These are phyloP conservation scores for Moniliophthora roreri DNA, from an alignment of 1,284 basidiomycete genomes.

Conservation along the genomic window DNA sequence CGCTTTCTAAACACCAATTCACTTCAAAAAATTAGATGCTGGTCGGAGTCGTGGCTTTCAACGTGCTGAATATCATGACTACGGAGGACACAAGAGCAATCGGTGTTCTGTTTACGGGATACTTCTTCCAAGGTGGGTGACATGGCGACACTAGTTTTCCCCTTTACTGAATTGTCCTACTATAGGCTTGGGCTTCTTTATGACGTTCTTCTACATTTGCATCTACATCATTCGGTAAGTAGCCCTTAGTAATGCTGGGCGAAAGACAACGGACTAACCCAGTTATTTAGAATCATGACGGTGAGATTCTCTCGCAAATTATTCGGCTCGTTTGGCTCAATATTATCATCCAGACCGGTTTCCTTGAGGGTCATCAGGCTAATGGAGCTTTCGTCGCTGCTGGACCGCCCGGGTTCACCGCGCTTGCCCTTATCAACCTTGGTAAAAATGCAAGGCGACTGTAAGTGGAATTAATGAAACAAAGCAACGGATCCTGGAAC, in stretches of 20 bases:
- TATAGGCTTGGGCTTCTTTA: conserved; percentile 46
- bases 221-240: conserved; percentile 47
- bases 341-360: conserved; percentile 37
- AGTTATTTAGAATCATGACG: conserved; percentile 37
- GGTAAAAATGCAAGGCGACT: conserved; percentile 38
- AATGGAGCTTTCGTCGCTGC: conserved; percentile 49
- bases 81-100: conserved; percentile 34
- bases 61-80: conserved; percentile 40
- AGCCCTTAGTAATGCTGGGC: conserved; percentile 4
- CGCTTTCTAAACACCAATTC: too few species aligned
- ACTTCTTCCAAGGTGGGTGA: conserved; percentile 50
- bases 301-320: conserved; percentile 23
- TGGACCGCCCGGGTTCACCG: conserved; percentile 50
- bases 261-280: background rate
- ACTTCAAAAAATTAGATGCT: conserved; percentile 41
- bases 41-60: conserved; percentile 47
- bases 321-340: background rate
- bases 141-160: background rate
- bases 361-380: conserved; percentile 48
- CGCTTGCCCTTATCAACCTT: conserved; percentile 45
- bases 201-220: conserved; percentile 52
- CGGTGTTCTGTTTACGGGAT: conserved; percentile 42
- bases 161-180: conserved; percentile 7
- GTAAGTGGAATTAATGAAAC: conserved; percentile 24
- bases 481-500: background rate